These are phyloP conservation scores for Pascua guehoae DNA, from an alignment of 1,284 basidiomycete species.

Conservation along the genomic window DNA sequence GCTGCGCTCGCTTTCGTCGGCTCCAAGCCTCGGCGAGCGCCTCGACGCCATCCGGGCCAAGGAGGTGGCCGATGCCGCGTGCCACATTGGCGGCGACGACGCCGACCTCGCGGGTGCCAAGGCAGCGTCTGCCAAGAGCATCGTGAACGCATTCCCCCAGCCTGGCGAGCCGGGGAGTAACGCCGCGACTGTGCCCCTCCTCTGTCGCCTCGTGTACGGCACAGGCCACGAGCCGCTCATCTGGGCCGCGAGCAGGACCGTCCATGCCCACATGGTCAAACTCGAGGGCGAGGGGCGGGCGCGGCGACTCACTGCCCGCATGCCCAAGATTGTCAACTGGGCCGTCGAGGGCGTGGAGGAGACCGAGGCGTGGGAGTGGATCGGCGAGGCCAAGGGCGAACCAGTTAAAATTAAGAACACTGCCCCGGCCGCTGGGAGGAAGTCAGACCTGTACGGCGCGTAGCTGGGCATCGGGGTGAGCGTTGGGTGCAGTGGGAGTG, in stretches of 20 bases:
- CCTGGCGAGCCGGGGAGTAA: neutral
- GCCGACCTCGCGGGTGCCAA: conserved; percentile 7
- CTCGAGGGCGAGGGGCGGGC: conserved; percentile 62
- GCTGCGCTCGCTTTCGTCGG: conserved; percentile 13
- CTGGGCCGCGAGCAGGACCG: conserved; percentile 27
- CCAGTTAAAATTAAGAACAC: neutral
- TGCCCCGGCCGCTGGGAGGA: no score
- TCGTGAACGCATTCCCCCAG: conserved; percentile 4
- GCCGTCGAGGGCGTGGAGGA: conserved; percentile 20
- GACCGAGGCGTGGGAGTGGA: conserved; percentile 34
- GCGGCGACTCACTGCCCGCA: conserved; percentile 14
- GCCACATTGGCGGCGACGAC: neutral
- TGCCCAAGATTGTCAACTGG: conserved; percentile 25
- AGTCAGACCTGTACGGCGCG: no score
- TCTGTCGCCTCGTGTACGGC: conserved; percentile 36
- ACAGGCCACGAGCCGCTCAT: conserved; percentile 34
- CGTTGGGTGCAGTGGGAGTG: no score
- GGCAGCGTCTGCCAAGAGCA: neutral
- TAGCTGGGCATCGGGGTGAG: no score
- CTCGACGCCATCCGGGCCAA: conserved; percentile 16
- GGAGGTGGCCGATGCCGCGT: conserved; percentile 4
- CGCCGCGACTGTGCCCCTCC: conserved; percentile 22
- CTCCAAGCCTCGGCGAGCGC: conserved; percentile 11
- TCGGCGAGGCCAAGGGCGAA: conserved; percentile 3
- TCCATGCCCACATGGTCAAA: conserved; percentile 34